Base-by-base conservation (phyloP, 805 yeast genomes). In the Wickerhamomyces chambardii region DNA sequence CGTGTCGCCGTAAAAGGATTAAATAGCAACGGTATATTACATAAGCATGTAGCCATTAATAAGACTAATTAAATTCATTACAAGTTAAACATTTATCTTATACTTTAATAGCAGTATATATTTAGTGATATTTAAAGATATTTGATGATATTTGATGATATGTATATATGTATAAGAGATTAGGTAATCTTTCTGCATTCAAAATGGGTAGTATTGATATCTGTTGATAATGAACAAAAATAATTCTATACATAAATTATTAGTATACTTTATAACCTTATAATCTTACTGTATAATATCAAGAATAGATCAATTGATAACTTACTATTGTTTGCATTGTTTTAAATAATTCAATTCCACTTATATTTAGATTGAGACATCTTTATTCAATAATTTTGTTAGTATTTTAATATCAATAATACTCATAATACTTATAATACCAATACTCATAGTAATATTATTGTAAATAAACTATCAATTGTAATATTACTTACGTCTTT, bases 181-280 rank as follows among this genome's bases (percentile, higher is more conserved):
- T n/a, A n/a, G n/a, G n/a, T n/a, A n/a, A 51, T 67, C 41, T 64
- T 66, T 41, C 74, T 55, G 53, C 75, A 70, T 44, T 70, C 75
- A 44, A 70, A 69, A 41, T 70, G 68, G 2, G 74, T 69, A 26
- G 72, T 70, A 36, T 59, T 61, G 18, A 69, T 55, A 28, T 68
- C 68, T 30, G 66, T 63, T 5, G 75, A 72, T 28, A 69, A 57
- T 1, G 73, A 66, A 43, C 75, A 70, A 43, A 68, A 69, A 47
- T 66, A 70, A 29, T 66, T 70, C 48, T 50, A 22, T 17, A 6
- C 5, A 5, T 4, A 17, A 15, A 37, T 36, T 37, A 40, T 35
- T 30, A 31, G 8, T 22, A 1, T 15, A 5, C 15, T 9, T 21
- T 9, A 28, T n/a, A n/a, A n/a, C n/a, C n/a, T n/a, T n/a, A n/a